Percentiles rank a stretch among this genome's conserved stretches.
phyloP scores from a whole-genome alignment of 495 filamentous ascomycete species.

The Xanthoparmelia taractica region DNA sequence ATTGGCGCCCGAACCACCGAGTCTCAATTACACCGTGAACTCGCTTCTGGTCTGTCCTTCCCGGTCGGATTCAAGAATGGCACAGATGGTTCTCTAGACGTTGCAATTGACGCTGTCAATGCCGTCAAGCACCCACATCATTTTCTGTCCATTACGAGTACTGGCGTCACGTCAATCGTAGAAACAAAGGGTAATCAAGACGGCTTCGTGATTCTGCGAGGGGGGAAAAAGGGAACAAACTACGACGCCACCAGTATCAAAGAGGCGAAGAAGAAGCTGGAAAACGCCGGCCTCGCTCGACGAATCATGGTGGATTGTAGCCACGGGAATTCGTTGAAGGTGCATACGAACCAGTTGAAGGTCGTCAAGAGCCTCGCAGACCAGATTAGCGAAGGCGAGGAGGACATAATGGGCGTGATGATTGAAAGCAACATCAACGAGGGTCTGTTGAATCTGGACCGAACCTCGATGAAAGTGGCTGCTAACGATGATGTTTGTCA shows the following conservation, averaged over 20 bases:
- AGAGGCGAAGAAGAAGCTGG: slow-evolving; percentile 62
- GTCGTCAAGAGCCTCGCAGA: no score
- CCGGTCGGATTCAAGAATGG: slow-evolving; percentile 99
- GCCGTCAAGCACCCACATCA: slow-evolving; percentile 89
- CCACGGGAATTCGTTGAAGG: no score
- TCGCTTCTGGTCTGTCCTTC: slow-evolving; percentile 88
- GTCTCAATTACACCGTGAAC: slow-evolving; percentile 84
- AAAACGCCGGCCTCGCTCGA: no score
- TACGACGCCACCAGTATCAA: slow-evolving; percentile 78
- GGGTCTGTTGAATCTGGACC: no score
- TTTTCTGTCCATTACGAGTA: slow-evolving; percentile 95
- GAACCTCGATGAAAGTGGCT: no score
- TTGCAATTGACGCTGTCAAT: slow-evolving; percentile 92
- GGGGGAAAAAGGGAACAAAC: slow-evolving; percentile 88
- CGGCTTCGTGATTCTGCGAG: slow-evolving; percentile 91
- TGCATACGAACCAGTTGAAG: no score
- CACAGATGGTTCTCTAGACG: slow-evolving; percentile 80
- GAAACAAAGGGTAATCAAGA: slow-evolving; percentile 92
- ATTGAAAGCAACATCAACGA: no score
- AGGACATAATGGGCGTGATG: no score
- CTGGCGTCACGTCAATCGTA: slow-evolving; percentile 88
- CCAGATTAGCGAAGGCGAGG: no score
- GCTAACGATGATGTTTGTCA: no score
- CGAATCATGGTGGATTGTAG: no score
- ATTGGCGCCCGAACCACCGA: slow-evolving; percentile 93